These are phyloP conservation scores for Pichia sp. DNA, from an alignment of 1,139 yeast genomes.

Conservation along the genomic window DNA sequence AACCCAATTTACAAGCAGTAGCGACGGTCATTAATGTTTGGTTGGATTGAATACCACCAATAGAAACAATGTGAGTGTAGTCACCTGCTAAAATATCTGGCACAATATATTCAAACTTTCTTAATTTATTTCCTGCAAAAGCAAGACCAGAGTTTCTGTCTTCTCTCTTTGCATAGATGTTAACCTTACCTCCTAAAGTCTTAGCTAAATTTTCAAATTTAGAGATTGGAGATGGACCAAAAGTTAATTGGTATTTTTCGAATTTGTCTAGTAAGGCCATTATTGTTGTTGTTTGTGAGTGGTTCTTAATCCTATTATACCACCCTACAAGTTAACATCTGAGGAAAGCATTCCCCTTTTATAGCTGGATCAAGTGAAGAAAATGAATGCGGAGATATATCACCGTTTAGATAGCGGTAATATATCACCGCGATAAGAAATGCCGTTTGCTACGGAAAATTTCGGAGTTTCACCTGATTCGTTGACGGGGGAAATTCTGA, in stretches of 20 bases:
- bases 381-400: too few relatives aligned
- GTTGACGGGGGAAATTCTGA: too few relatives aligned
- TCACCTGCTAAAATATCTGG: conserved; percentile 27
- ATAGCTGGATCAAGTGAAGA: too few relatives aligned
- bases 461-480: too few relatives aligned
- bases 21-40: conserved; percentile 29
- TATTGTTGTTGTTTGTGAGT: not conserved
- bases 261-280: conserved; percentile 21
- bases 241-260: conserved; percentile 22
- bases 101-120: conserved; percentile 27
- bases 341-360: too few relatives aligned
- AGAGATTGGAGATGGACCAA: conserved; percentile 28
- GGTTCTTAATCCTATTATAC: too few relatives aligned
- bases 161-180: conserved; percentile 27
- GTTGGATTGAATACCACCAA: conserved; percentile 28
- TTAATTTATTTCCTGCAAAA: conserved; percentile 27
- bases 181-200: conserved; percentile 24
- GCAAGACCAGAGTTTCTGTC: conserved; percentile 28
- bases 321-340: too few relatives aligned
- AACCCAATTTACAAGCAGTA: conserved; percentile 27
- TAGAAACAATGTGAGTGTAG: conserved; percentile 27
- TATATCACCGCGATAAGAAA: too few relatives aligned
- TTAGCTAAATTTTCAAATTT: conserved; percentile 23
- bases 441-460: too few relatives aligned
- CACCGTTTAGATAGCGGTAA: too few relatives aligned